Conservation (phyloP, 2,329 filamentous ascomycete species). For the Pyricularia sp. region DNA sequence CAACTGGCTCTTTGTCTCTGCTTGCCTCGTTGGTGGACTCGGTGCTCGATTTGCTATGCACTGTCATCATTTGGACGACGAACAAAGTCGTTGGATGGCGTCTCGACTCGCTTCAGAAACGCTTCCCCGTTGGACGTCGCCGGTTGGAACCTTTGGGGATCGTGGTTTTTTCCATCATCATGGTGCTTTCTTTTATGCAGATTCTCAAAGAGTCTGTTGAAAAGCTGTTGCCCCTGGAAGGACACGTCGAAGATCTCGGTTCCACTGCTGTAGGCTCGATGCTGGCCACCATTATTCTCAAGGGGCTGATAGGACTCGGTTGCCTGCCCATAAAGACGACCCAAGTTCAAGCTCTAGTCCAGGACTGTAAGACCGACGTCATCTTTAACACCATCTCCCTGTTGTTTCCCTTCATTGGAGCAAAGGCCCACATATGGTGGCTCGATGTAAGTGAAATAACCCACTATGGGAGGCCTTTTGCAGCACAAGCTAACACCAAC, state of each 20-base stretch:
- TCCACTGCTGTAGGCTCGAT: neutral
- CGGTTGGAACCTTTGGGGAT: conserved; percentile 71
- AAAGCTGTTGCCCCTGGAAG: neutral
- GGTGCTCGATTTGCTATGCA: conserved; percentile 70
- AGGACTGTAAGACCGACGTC: neutral
- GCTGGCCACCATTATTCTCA: neutral
- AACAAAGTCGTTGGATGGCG: conserved; percentile 33
- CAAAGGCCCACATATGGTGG: neutral
- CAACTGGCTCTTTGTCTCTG: conserved; percentile 74
- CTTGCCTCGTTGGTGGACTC: conserved; percentile 73
- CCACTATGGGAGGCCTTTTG: neutral
- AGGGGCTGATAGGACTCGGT: neutral
- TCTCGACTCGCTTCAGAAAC: conserved; percentile 64
- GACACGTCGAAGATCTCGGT: neutral
- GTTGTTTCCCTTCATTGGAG: neutral
- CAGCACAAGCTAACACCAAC: neutral
- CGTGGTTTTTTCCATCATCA: conserved; percentile 73
- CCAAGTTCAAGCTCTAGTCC: neutral
- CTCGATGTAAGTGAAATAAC: neutral
- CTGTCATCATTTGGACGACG: conserved; percentile 72
- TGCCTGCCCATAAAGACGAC: neutral
- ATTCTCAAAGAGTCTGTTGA: conserved; percentile 49
- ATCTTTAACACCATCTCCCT: neutral
- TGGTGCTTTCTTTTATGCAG: conserved; percentile 78
- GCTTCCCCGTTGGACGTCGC: conserved; percentile 69